Base-by-base conservation (phyloP, 2,329 filamentous ascomycete genomes). In the Lasiodiplodia theobromae region DNA sequence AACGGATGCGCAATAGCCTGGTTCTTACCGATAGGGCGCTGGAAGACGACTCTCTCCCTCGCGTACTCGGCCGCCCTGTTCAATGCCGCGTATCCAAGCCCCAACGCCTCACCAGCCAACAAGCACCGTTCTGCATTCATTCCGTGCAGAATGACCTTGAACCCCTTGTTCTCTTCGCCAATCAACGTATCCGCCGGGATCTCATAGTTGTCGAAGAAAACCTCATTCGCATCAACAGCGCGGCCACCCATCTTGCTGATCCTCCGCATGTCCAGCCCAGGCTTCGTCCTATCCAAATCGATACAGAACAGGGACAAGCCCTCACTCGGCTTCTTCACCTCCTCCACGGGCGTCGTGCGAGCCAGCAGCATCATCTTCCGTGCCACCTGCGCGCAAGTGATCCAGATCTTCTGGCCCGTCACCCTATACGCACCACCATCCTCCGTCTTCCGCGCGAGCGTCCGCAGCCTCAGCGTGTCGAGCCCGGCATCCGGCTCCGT, bases 191-290 rank as follows among this genome's bases (percentile, higher is more conserved):
- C 83, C 0, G 85, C 84, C 0, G 90, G 87, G 16, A 96, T 87
- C 4, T 79, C 77, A 77, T 94, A 96, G 72, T 90, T 87, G 77
- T 96, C 92, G 76, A 96, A 96, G 78, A 96, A 96, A 1, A 96
- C 90, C 75, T 96, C 92, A 72, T 96, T 96, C 0, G 92, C 92
- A 74, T 96, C 92, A 1, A 96, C 88, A 0, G 92, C 92, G 14
- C 92, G 84, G 0, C 92, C 91, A 10, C 93, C 93, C 92, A 96
- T 96, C 78, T 96, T 96, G 78, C 87, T 89, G 73, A 96, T 96
- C 74, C 82, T 87, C 53, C 87, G 88, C 75, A 96, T 82, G 11
- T 91, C 87, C 1, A 95, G 81, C 0, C 87, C 87, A 0, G 90
- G 86, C 4, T 12, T 49, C 0, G 76, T 75, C 25, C 85, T 85